Percentiles rank a stretch among this genome's conserved stretches.
These are phyloP conservation scores for Xylaria castorea DNA, from an alignment of 495 filamentous ascomycete genomes.

Conservation along the genomic window DNA sequence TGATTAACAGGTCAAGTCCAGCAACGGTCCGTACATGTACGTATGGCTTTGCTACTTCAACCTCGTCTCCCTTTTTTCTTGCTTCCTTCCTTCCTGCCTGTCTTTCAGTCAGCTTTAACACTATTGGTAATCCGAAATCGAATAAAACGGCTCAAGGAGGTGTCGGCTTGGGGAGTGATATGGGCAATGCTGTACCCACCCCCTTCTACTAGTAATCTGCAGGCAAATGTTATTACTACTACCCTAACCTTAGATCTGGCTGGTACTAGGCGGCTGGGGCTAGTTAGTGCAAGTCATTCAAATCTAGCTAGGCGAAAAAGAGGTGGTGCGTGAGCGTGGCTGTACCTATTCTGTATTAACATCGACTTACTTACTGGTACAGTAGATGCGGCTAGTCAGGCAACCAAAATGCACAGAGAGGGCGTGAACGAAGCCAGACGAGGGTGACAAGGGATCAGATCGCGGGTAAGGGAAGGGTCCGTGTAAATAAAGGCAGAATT, in stretches of 20 bases:
- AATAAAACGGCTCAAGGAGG: not conserved
- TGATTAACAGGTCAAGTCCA: slow-evolving; percentile 3
- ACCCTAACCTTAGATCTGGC: slow-evolving; percentile 11
- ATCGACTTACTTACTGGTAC: not conserved
- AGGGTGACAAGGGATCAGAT: too few species aligned
- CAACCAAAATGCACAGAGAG: not conserved
- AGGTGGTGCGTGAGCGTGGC: not conserved
- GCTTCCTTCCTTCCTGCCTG: slow-evolving; percentile 2
- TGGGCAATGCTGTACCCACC: slow-evolving; percentile 8
- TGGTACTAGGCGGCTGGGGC: not conserved
- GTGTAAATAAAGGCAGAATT: not conserved
- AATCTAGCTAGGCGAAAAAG: slow-evolving; percentile 12
- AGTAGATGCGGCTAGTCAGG: not conserved
- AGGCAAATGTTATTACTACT: slow-evolving; percentile 22
- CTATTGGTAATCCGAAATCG: slow-evolving; percentile 11
- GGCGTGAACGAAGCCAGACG: not conserved
- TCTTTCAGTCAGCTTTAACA: not conserved
- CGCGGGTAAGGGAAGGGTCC: not conserved
- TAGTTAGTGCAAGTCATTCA: slow-evolving; percentile 3
- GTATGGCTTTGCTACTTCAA: not conserved
- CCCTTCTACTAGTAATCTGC: slow-evolving; percentile 20
- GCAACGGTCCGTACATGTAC: not conserved
- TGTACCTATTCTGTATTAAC: slow-evolving; percentile 1
- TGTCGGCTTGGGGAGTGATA: slow-evolving; percentile 1
- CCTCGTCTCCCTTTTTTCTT: not conserved